These are phyloP conservation scores for Calcarisporium arbuscula DNA, from an alignment of 2,329 filamentous ascomycete genomes.

Conservation along the genomic window DNA sequence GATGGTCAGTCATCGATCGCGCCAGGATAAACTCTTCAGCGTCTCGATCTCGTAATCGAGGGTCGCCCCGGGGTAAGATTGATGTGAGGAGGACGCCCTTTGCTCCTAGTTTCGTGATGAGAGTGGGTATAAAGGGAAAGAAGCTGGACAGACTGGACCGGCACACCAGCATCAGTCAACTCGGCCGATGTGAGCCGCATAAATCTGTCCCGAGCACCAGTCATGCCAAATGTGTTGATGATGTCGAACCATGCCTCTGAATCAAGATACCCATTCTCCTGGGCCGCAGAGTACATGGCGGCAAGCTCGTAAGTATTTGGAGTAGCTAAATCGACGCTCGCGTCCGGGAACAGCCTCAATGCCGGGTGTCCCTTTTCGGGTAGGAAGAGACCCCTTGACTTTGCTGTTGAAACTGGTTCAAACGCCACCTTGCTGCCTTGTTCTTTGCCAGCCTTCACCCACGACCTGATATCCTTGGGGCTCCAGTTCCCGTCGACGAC, in stretches of 20 bases:
- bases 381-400: constrained; percentile 64
- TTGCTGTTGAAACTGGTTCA: constrained; percentile 82
- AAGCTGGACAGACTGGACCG: constrained; percentile 76
- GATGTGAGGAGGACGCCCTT: constrained; percentile 71
- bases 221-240: constrained; percentile 74
- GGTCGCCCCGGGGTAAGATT: constrained; percentile 61
- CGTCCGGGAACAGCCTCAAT: constrained; percentile 49
- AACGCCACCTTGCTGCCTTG: constrained; percentile 61
- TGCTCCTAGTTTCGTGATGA: constrained; percentile 76
- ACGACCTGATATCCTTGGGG: constrained; percentile 55
- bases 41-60: constrained; percentile 55
- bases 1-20: constrained; percentile 47
- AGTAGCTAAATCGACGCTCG: constrained; percentile 67
- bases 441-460: constrained; percentile 56
- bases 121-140: constrained; percentile 80
- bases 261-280: constrained; percentile 61
- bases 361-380: constrained; percentile 28
- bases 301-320: constrained; percentile 79
- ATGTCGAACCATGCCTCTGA: constrained; percentile 68
- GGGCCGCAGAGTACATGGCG: constrained; percentile 70
- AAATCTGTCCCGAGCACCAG: constrained; percentile 66
- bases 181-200: constrained; percentile 57
- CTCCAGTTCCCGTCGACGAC: constrained; percentile 88
- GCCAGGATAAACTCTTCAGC: constrained; percentile 66
- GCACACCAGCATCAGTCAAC: constrained; percentile 74